These are phyloP conservation scores for Podaxis sp. DNA, from an alignment of 768 basidiomycete genomes.

Conservation along the genomic window DNA sequence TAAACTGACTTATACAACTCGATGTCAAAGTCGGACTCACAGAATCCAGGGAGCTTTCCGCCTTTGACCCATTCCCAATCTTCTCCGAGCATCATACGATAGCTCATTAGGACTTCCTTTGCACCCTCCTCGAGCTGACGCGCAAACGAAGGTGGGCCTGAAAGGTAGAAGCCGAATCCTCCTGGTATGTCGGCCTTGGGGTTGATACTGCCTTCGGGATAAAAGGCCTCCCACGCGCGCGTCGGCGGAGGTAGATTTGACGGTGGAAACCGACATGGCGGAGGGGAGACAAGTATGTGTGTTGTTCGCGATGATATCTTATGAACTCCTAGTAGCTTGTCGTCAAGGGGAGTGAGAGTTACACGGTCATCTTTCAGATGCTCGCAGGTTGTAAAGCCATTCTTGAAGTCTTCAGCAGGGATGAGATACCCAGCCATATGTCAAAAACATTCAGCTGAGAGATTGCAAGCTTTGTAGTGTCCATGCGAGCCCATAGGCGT, in stretches of 20 bases:
- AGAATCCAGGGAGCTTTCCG: slow-evolving; percentile 75
- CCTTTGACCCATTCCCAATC: slow-evolving; percentile 73
- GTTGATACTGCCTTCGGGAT: slow-evolving; percentile 61
- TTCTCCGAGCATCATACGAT: slow-evolving; percentile 61
- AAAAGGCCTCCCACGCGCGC: slow-evolving; percentile 62
- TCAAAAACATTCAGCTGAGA: not conserved
- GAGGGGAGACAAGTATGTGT: slow-evolving; percentile 30
- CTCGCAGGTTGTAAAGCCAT: slow-evolving; percentile 44
- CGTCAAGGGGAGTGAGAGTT: slow-evolving; percentile 34
- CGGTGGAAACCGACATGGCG: slow-evolving; percentile 10
- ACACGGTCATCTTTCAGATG: slow-evolving; percentile 23
- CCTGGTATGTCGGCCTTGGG: slow-evolving; percentile 51
- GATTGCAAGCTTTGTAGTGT: not conserved
- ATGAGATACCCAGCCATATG: slow-evolving; percentile 20
- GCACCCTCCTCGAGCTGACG: slow-evolving; percentile 35
- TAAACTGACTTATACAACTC: not conserved
- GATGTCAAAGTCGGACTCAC: slow-evolving; percentile 36
- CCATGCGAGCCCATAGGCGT: too few species aligned
- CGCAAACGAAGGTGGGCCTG: slow-evolving; percentile 48
- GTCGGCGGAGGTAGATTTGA: slow-evolving; percentile 21
- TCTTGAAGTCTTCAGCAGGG: slow-evolving; percentile 28
- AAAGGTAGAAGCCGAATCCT: slow-evolving; percentile 72
- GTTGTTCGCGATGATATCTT: slow-evolving; percentile 39
- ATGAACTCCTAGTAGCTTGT: slow-evolving; percentile 50
- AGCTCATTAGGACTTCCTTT: slow-evolving; percentile 60